Evolutionary conservation across 1,284 basidiomycete genomes (phyloP).

Genomic region (Singerocomus inundabilis): DNA sequence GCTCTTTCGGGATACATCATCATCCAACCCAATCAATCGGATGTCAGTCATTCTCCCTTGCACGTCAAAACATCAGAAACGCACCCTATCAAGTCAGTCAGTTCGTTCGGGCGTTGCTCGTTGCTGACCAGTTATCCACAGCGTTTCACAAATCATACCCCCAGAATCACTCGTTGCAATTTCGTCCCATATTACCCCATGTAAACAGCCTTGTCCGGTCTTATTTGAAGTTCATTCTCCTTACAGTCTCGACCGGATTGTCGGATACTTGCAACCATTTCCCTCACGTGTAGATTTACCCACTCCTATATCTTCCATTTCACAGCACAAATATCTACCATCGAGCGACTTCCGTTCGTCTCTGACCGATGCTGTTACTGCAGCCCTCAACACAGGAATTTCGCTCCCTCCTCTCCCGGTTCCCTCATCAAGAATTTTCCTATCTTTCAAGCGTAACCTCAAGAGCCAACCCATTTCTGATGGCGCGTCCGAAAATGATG

Average conservation of each 20-base stretch:
- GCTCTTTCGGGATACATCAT: slow-evolving; percentile 25
- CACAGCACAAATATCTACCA: slow-evolving; percentile 25
- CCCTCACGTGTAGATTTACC: slow-evolving; percentile 12
- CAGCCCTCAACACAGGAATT: slow-evolving; percentile 43
- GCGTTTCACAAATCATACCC: slow-evolving; percentile 67
- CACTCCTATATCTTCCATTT: slow-evolving; percentile 12
- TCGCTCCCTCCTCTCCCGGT: slow-evolving; percentile 21
- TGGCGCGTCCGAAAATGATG: not conserved
- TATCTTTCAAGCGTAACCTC: slow-evolving; percentile 27
- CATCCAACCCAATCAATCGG: slow-evolving; percentile 1
- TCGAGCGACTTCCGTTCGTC: slow-evolving; percentile 32
- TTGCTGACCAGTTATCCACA: slow-evolving; percentile 30
- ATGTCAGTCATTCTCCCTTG: slow-evolving; percentile 11
- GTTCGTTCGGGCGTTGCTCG: not conserved
- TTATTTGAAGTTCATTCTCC: slow-evolving; percentile 45
- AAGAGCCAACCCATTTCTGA: slow-evolving; percentile 7
- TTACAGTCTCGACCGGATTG: slow-evolving; percentile 44
- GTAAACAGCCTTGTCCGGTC: slow-evolving; percentile 38
- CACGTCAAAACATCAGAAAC: slow-evolving; percentile 72
- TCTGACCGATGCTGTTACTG: slow-evolving; percentile 44
- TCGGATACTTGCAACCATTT: slow-evolving; percentile 26
- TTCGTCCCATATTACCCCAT: slow-evolving; percentile 48
- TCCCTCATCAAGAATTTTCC: slow-evolving; percentile 20
- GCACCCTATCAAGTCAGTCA: slow-evolving; percentile 78
- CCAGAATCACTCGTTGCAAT: slow-evolving; percentile 55